These are phyloP conservation scores for Candida wancherniae DNA, from an alignment of 805 yeast genomes.

Conservation along the genomic window DNA sequence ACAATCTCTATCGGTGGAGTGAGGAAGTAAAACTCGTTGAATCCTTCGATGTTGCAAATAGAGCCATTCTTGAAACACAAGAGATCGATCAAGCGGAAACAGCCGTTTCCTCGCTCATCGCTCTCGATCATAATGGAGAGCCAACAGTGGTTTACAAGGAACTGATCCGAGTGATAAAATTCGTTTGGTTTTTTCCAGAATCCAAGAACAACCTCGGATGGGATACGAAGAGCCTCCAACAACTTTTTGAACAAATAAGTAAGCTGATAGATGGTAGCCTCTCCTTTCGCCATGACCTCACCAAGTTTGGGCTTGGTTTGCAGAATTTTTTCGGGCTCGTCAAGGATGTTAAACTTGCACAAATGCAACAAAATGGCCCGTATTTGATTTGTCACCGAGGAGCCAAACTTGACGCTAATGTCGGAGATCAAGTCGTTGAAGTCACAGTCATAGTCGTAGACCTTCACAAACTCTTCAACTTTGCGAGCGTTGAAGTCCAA, in stretches of 20 bases:
- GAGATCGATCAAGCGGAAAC: conserved; percentile 71
- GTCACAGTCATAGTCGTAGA: conserved; percentile 26
- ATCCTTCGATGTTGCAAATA: conserved; percentile 28
- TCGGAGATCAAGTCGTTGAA: conserved; percentile 40
- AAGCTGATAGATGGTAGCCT: conserved; percentile 65
- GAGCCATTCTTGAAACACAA: conserved; percentile 33
- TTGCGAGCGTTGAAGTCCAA: conserved; percentile 19
- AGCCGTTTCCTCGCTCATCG: conserved; percentile 31
- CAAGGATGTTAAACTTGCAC: conserved; percentile 52
- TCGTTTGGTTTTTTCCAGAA: conserved; percentile 76
- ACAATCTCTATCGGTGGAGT: conserved; percentile 70
- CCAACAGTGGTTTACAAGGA: conserved; percentile 82
- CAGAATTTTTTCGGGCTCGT: conserved; percentile 32
- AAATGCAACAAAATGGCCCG: conserved; percentile 64
- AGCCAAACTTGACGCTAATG: conserved; percentile 32
- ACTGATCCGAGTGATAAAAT: conserved; percentile 45
- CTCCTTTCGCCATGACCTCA: conserved; percentile 42
- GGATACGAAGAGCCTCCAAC: conserved; percentile 63
- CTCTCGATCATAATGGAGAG: conserved; percentile 68
- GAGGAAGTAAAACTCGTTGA: conserved; percentile 66
- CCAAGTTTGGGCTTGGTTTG: conserved; percentile 38
- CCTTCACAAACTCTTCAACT: conserved; percentile 30
- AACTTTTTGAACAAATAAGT: conserved; percentile 73
- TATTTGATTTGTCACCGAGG: conserved; percentile 47
- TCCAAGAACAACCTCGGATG: conserved; percentile 75